Evolutionary conservation across 768 basidiomycete genomes (phyloP), one percentile per base, ranked within the genome.

Genomic region (Boletus speciosus): DNA sequence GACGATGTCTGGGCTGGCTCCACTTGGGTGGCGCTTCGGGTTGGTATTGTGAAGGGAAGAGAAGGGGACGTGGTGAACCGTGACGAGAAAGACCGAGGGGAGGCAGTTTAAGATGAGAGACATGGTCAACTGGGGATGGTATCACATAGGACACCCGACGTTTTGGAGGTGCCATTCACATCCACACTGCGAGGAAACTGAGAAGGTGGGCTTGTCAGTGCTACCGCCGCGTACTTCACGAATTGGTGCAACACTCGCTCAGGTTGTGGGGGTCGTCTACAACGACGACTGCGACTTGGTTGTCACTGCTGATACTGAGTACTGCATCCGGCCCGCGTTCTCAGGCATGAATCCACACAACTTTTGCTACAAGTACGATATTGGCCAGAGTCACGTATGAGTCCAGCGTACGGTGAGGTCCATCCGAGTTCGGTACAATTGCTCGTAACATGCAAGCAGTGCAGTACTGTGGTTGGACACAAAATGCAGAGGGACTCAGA

Each of bases 101-200:
- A 3, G 93, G 94, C 4, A 96, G 79, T 47, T 80, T 77, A 11
- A 95, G 81, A 19, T 78, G 78, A 16, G 85, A 86, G 23, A 85
- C 78, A 4, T 78, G 74, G 12, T 81, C 79, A 1, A 74, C 59
- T 11, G 94, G 86, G 1, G 88, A 76, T 4, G 93, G 90, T 36
- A 97, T 82, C 51, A 94, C 85, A 69, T 95, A 97, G 50, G 93
- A 94, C 29, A 97, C 83, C 64, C 93, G 80, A 58, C 84, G 79
- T 65, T 80, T 77, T 53, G 79, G 66, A 52, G 81, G 81, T 47
- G 73, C 67, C 77, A 77, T 67, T 59, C 58, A 67, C 65, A 67
- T 65, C 38, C 60, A 65, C 55, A 45, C 47, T 40, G 36, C 23
- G 19, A 21, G 37, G 25, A 19, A 35, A 34, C 34, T 12, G 41